Evolutionary conservation across 345 rosid genomes (phyloP), one percentile per base, ranked within the genome.

Genomic region (Eucalyptus victrix): DNA sequence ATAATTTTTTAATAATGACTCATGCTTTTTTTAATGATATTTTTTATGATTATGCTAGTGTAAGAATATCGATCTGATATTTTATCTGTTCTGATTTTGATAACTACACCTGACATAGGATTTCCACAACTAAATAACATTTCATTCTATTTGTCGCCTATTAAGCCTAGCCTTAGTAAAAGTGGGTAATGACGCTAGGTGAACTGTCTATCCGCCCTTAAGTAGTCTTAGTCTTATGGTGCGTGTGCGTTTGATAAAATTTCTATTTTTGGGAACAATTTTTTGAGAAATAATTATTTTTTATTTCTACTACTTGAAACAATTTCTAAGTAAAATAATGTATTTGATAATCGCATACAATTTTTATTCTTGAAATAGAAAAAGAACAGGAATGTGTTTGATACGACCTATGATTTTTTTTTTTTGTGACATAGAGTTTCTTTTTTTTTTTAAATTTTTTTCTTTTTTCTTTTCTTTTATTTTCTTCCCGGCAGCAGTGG

Each of bases 301-400:
- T 53, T 4, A 53, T 53, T 53, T 53, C 11, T 53, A 53, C 0
- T 19, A 0, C 58, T 53, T 8, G 0, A 8, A 53, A 21, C 1
- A 53, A 8, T 53, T 53, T 53, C 0, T 19, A 0, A 53, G 26
- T 19, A 53, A 53, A 53, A 53, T 0, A 19, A 53, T 53, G 0
- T 8, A 1, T 21, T 53, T 53, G 5, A 1, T 53, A 53, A 53
- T 0, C 0, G 5, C 1, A 21, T 0, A 53, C 26, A 53, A 53
- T 53, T 53, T 53, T 0, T 53, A 19, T 21, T 53, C 5, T 53
- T 21, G 26, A 3, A 53, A 53, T 53, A 53, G 2, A 1, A 19
- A 53, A 19, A 53, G 0, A 8, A 19, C 0, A 8, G 0, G 24
- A 19, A 53, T 53, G 5, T 0, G 0, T 53, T 53, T 53, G 0